phyloP scores from a whole-genome alignment of 192 early-diverging fungal genomes.

The Backusella australiensis region DNA sequence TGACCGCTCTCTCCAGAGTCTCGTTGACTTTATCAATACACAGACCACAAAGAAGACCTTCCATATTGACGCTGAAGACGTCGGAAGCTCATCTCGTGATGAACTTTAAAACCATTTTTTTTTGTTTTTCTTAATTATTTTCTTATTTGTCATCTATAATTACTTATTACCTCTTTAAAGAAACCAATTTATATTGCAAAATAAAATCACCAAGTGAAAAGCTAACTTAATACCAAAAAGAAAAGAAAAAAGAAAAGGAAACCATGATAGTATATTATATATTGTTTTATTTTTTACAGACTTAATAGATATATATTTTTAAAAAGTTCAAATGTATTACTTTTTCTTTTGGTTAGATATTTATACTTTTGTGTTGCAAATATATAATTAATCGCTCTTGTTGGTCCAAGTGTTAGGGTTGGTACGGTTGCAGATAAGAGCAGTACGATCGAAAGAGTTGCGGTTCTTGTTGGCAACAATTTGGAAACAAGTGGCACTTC shows the following conservation, averaged over 20 bases:
- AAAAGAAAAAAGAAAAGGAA: not conserved
- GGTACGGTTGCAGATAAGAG: constrained; percentile 50
- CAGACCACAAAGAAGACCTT: not conserved
- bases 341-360: not conserved
- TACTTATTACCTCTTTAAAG: no score
- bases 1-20: constrained; percentile 70
- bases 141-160: not conserved
- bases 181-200: not conserved
- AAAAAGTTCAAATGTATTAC: not conserved
- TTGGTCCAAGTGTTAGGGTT: constrained; percentile 30
- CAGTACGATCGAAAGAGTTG: constrained; percentile 89
- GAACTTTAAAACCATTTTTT: not conserved
- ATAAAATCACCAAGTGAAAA: not conserved
- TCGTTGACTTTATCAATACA: constrained; percentile 60
- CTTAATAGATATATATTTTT: not conserved
- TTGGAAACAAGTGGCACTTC: constrained; percentile 95
- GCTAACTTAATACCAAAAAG: not conserved
- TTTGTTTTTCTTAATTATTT: not conserved
- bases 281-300: constrained; percentile 1
- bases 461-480: constrained; percentile 96
- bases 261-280: not conserved
- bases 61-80: not conserved
- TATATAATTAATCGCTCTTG: constrained; percentile 11
- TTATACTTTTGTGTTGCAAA: constrained; percentile 7
- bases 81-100: not conserved